Conservation (phyloP, 208 protist genomes). For the Wallacemonas sp. region DNA sequence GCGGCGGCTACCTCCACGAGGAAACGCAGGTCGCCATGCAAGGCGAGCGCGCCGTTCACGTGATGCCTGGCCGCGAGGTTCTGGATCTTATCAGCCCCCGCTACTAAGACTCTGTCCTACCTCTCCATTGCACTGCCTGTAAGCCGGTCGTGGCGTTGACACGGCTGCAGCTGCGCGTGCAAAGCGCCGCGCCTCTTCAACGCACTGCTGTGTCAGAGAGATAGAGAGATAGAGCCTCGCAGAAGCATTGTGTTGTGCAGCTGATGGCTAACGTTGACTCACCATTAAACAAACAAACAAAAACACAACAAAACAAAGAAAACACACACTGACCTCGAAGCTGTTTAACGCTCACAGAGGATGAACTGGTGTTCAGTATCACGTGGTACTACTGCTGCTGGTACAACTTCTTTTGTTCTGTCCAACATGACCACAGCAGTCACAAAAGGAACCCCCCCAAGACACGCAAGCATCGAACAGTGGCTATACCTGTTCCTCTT, state of each 20-base stretch:
- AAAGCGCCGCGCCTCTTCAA: too few relatives aligned
- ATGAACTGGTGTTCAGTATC: too few relatives aligned
- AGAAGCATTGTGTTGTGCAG: background rate
- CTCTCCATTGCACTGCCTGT: background rate
- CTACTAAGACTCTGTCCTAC: constrained; percentile 32
- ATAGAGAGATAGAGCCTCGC: too few relatives aligned
- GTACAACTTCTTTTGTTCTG: too few relatives aligned
- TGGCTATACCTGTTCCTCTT: too few relatives aligned
- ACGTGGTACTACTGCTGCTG: too few relatives aligned
- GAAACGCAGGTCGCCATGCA: constrained; percentile 50
- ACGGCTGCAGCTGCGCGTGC: too few relatives aligned
- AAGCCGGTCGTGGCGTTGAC: too few relatives aligned
- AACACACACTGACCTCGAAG: background rate
- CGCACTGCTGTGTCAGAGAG: too few relatives aligned
- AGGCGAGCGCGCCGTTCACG: constrained; percentile 58
- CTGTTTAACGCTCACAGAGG: background rate
- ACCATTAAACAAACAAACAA: background rate
- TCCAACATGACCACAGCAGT: too few relatives aligned
- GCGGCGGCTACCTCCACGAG: constrained; percentile 67
- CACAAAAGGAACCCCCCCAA: too few relatives aligned
- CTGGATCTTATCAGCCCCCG: constrained; percentile 78
- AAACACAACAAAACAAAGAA: background rate
- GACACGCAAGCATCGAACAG: too few relatives aligned
- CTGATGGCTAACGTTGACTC: background rate
- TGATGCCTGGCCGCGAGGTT: constrained; percentile 77